Evolutionary conservation across 2,329 filamentous ascomycete genomes (phyloP).

Genomic region (Lecanicillium sp.): DNA sequence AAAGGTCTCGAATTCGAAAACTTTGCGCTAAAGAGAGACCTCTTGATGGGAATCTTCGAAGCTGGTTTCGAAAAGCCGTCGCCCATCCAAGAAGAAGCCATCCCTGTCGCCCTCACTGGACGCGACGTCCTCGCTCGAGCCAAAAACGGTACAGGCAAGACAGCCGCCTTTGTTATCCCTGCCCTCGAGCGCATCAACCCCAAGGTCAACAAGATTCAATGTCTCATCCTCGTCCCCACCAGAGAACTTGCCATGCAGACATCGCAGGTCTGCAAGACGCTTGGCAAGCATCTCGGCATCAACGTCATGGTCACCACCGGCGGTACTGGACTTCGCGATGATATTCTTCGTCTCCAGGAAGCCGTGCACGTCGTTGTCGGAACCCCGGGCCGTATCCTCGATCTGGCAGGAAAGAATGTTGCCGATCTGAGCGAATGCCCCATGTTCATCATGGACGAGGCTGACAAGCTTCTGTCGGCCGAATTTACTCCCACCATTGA

Average conservation of each 20-base stretch:
- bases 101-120: slow-evolving; percentile 91
- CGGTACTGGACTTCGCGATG: slow-evolving; percentile 89
- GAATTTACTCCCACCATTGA: slow-evolving; percentile 98
- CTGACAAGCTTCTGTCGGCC: slow-evolving; percentile 91
- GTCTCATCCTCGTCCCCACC: slow-evolving; percentile 91
- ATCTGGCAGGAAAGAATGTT: slow-evolving; percentile 92
- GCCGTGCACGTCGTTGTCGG: slow-evolving; percentile 96
- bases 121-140: slow-evolving; percentile 92
- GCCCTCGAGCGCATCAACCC: slow-evolving; percentile 94
- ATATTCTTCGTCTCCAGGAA: slow-evolving; percentile 91
- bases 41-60: slow-evolving; percentile 99
- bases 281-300: slow-evolving; percentile 93
- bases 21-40: slow-evolving; percentile 87
- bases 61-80: slow-evolving; percentile 98
- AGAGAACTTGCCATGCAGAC: slow-evolving; percentile 96
- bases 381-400: slow-evolving; percentile 91
- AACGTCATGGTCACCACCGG: slow-evolving; percentile 99
- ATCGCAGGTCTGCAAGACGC: slow-evolving; percentile 96
- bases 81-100: slow-evolving; percentile 98
- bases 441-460: slow-evolving; percentile 99
- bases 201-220: slow-evolving; percentile 93
- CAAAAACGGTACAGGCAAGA: slow-evolving; percentile 98
- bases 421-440: slow-evolving; percentile 93
- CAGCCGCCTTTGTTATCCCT: slow-evolving; percentile 94
- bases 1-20: slow-evolving; percentile 98